Evolutionary conservation across 352 stramenopile species (phyloP).

Genomic region (Pythium pectinolyticum): DNA sequence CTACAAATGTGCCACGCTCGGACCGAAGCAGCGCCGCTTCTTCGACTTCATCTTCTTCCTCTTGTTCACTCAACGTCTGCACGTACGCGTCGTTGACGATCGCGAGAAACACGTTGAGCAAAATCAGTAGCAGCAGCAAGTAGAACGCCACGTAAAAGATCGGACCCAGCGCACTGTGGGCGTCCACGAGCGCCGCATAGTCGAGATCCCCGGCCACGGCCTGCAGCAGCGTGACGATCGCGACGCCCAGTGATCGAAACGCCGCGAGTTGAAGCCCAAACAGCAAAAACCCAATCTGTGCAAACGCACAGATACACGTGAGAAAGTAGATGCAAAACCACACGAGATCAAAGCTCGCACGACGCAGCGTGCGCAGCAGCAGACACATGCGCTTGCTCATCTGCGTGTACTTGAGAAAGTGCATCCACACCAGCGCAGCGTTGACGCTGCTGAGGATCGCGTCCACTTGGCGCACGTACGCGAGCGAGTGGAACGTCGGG

Average conservation of each 20-base stretch:
- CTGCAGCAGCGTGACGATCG: slow-evolving; percentile 61
- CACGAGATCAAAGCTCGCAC: slow-evolving; percentile 50
- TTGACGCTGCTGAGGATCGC: slow-evolving; percentile 46
- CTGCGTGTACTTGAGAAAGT: slow-evolving; percentile 72
- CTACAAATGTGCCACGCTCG: not conserved
- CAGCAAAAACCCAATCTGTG: slow-evolving; percentile 62
- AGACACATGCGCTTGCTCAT: slow-evolving; percentile 63
- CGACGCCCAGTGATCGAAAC: slow-evolving; percentile 54
- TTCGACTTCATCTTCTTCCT: slow-evolving; percentile 45
- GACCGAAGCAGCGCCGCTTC: slow-evolving; percentile 24
- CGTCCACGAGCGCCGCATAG: slow-evolving; percentile 42
- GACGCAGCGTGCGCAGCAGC: slow-evolving; percentile 49
- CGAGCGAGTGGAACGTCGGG: slow-evolving; percentile 42
- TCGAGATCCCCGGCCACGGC: slow-evolving; percentile 59
- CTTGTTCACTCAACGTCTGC: slow-evolving; percentile 64
- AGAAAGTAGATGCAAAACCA: slow-evolving; percentile 67
- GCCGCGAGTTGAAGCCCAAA: slow-evolving; percentile 53
- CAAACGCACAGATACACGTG: slow-evolving; percentile 59
- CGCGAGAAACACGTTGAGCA: slow-evolving; percentile 75
- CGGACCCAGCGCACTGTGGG: slow-evolving; percentile 51
- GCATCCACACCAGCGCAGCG: slow-evolving; percentile 57
- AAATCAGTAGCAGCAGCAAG: slow-evolving; percentile 60
- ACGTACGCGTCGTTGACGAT: slow-evolving; percentile 79
- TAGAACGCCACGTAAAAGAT: slow-evolving; percentile 78
- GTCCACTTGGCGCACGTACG: slow-evolving; percentile 40